Conservation (phyloP, 352 stramenopile species). For the Plasmopara viticola region DNA sequence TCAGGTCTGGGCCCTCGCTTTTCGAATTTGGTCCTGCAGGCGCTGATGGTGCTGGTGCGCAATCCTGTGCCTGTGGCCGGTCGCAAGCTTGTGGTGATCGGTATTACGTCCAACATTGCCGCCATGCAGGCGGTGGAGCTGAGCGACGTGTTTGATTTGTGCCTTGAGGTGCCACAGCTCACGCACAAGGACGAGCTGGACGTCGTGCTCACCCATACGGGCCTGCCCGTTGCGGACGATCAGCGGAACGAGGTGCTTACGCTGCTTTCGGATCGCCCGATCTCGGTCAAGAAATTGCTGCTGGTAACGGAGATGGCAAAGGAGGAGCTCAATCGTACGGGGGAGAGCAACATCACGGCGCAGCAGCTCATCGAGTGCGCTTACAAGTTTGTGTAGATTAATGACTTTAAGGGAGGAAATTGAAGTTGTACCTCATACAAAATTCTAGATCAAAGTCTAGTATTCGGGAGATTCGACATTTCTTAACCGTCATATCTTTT, state of each 20-base stretch:
- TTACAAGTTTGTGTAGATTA: slow-evolving; percentile 66
- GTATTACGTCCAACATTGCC: slow-evolving; percentile 89
- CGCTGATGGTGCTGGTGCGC: slow-evolving; percentile 97
- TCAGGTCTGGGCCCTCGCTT: slow-evolving; percentile 93
- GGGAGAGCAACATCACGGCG: slow-evolving; percentile 64
- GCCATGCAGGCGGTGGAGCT: slow-evolving; percentile 92
- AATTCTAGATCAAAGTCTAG: not conserved
- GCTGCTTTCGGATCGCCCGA: slow-evolving; percentile 85
- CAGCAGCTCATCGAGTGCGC: slow-evolving; percentile 78
- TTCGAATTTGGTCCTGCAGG: slow-evolving; percentile 98
- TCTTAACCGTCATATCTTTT: not conserved
- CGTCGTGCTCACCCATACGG: slow-evolving; percentile 73
- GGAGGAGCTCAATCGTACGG: slow-evolving; percentile 65
- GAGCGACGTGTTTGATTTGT: slow-evolving; percentile 92
- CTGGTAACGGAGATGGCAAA: slow-evolving; percentile 97
- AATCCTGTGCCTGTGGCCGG: slow-evolving; percentile 92
- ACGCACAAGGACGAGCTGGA: slow-evolving; percentile 85
- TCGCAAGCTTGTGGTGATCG: slow-evolving; percentile 94
- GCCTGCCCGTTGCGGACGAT: slow-evolving; percentile 64
- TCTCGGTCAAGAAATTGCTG: slow-evolving; percentile 98
- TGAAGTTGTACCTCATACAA: slow-evolving; percentile 17
- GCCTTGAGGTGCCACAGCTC: slow-evolving; percentile 89
- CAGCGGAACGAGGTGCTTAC: slow-evolving; percentile 66
- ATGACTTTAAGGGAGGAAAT: slow-evolving; percentile 1
- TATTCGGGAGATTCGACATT: slow-evolving; percentile 3